Percentiles rank a stretch among this genome's conserved stretches.
Evolutionary conservation across 345 rosid species (phyloP).

Genomic region (Carallia pectinifolia): DNA sequence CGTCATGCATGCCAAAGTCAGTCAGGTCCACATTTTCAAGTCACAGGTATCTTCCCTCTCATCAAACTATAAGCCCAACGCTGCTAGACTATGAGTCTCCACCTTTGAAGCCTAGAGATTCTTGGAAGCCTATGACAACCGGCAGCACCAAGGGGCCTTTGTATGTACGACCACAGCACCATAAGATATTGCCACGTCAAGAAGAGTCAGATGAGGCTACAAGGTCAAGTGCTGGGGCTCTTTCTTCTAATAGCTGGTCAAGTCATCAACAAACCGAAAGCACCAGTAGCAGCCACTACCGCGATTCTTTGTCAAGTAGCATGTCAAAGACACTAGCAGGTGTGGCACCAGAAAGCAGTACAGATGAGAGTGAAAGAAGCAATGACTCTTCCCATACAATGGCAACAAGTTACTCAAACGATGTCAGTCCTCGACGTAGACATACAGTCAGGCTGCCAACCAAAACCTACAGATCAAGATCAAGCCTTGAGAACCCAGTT

Average conservation of each 20-base stretch:
- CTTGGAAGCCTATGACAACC: background rate
- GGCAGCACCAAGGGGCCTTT: background rate
- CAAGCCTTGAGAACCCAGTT: constrained; percentile 10
- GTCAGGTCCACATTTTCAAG: background rate
- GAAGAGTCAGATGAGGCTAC: constrained; percentile 1
- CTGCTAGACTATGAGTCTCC: constrained; percentile 10
- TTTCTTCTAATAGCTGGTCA: constrained; percentile 1
- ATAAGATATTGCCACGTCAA: background rate
- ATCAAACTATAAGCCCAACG: background rate
- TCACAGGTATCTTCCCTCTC: background rate
- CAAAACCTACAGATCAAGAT: too few relatives aligned
- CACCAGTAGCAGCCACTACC: background rate
- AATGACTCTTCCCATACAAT: background rate
- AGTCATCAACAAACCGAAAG: background rate
- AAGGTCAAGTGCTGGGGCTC: background rate
- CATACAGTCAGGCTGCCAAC: too few relatives aligned
- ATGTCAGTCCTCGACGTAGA: background rate
- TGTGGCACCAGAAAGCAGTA: background rate
- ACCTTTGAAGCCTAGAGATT: background rate
- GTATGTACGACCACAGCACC: background rate
- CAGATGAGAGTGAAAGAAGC: background rate
- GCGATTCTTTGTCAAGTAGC: too few relatives aligned
- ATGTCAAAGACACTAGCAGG: background rate
- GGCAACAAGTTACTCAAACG: background rate
- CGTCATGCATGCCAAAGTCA: too few relatives aligned